Percentiles rank a stretch among this genome's conserved stretches.
Evolutionary conservation across 2,329 filamentous ascomycete species (phyloP).

Genomic region (Aspergillus sp.): DNA sequence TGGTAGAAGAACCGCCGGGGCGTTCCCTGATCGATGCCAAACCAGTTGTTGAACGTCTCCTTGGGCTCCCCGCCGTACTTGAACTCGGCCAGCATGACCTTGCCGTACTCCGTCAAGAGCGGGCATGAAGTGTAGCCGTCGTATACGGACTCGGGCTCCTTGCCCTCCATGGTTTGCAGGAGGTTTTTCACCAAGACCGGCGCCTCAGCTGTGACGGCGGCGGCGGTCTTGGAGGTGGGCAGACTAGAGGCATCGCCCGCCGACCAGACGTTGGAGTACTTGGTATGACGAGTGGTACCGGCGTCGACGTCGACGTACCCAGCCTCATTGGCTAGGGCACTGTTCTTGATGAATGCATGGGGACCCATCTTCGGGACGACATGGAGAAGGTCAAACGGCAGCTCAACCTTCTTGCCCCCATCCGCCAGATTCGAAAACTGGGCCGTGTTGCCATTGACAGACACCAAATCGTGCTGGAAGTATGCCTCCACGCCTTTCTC

Average conservation of each 20-base stretch:
- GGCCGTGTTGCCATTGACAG: constrained; percentile 47
- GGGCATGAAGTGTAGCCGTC: constrained; percentile 53
- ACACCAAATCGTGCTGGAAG: constrained; percentile 51
- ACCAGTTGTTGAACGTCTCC: constrained; percentile 50
- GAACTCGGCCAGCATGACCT: constrained; percentile 58
- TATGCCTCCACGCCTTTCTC: constrained; percentile 51
- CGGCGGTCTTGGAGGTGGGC: constrained; percentile 51
- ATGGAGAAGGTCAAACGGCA: constrained; percentile 49
- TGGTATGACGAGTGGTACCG: constrained; percentile 46
- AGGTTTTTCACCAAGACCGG: constrained; percentile 47
- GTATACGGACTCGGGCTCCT: constrained; percentile 36
- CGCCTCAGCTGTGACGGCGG: constrained; percentile 46
- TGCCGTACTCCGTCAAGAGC: constrained; percentile 50
- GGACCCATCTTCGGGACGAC: constrained; percentile 53
- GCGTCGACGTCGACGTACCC: constrained; percentile 54
- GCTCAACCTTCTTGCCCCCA: constrained; percentile 39
- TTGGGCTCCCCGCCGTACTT: constrained; percentile 56
- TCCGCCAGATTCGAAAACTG: constrained; percentile 39
- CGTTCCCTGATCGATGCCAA: constrained; percentile 51
- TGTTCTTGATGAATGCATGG: constrained; percentile 48
- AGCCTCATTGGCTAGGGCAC: constrained; percentile 46
- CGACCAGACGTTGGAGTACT: constrained; percentile 52
- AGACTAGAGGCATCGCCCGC: constrained; percentile 52
- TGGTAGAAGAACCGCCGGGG: constrained; percentile 54
- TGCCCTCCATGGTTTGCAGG: constrained; percentile 39